A percentile compares a stretch with the other conserved stretches of the same genome.
Evolutionary conservation across 2,329 filamentous ascomycete species (phyloP).

Genomic region (Colletotrichum acutatum): DNA sequence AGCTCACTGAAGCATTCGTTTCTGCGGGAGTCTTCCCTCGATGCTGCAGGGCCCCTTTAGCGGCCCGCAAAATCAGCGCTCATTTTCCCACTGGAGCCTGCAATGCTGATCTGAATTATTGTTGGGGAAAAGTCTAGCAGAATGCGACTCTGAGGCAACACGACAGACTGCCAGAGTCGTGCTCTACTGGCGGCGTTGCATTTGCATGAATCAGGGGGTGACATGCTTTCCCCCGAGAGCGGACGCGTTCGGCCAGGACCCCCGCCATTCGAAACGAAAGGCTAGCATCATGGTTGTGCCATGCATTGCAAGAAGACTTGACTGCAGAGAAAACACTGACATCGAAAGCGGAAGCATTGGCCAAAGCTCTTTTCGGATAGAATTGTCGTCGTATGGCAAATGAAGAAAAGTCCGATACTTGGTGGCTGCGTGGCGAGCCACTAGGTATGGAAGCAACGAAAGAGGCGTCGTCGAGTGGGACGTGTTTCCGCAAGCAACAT

Average conservation of each 20-base stretch:
- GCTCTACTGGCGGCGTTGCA: slow-evolving; percentile 12
- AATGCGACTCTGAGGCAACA: neutral
- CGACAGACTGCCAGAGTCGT: slow-evolving; percentile 2
- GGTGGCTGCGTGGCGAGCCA: slow-evolving; percentile 20
- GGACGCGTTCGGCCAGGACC: slow-evolving; percentile 22
- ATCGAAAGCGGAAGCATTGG: slow-evolving; percentile 28
- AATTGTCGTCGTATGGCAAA: slow-evolving; percentile 1
- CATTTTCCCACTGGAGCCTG: slow-evolving; percentile 7
- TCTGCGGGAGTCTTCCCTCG: slow-evolving; percentile 12
- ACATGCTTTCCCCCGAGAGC: slow-evolving; percentile 3
- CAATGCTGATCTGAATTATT: slow-evolving; percentile 20
- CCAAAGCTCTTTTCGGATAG: neutral
- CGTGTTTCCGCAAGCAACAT: slow-evolving; percentile 22
- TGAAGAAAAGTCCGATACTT: neutral
- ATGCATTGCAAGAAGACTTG: slow-evolving; percentile 3
- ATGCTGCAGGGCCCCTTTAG: slow-evolving; percentile 14
- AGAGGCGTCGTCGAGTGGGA: slow-evolving; percentile 7
- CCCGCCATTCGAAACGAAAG: slow-evolving; percentile 19
- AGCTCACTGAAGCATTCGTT: neutral
- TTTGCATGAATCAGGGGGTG: slow-evolving; percentile 31
- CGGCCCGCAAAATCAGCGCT: slow-evolving; percentile 14
- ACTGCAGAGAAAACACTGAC: neutral
- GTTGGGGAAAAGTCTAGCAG: neutral
- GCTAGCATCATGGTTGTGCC: slow-evolving; percentile 31
- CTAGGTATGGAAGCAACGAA: slow-evolving; percentile 23